These are phyloP conservation scores for Stipa capillata DNA, from an alignment of 176 grass and related monocot genomes.

Conservation along the genomic window DNA sequence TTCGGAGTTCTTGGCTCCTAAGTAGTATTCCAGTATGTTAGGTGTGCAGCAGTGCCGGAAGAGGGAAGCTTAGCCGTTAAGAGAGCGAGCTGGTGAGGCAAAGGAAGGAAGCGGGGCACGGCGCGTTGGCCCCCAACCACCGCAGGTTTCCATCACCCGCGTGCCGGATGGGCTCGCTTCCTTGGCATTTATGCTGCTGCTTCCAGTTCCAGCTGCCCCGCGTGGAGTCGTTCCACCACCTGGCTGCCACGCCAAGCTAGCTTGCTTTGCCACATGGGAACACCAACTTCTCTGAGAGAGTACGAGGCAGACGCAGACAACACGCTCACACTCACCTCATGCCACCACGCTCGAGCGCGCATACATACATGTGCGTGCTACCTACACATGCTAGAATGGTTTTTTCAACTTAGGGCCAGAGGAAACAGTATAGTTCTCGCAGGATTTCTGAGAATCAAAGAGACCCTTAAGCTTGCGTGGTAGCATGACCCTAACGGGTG, in stretches of 20 bases:
- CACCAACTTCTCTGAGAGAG: too few species aligned
- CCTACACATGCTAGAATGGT: too few species aligned
- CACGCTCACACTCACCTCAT: too few species aligned
- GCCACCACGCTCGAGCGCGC: too few species aligned
- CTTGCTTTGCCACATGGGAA: neutral
- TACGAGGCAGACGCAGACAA: too few species aligned
- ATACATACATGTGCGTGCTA: too few species aligned
- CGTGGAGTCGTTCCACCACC: neutral
- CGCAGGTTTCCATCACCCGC: conserved; percentile 3
- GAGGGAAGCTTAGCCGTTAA: conserved; percentile 42
- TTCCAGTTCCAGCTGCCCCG: neutral
- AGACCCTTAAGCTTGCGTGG: neutral
- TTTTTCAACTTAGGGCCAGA: too few species aligned
- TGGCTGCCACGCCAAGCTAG: neutral
- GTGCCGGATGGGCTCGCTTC: neutral
- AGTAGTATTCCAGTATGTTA: neutral
- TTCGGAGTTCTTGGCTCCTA: neutral
- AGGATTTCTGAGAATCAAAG: too few species aligned
- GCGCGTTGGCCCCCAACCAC: too few species aligned
- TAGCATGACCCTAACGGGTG: neutral
- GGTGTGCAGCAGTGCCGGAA: neutral
- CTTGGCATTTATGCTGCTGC: conserved; percentile 22
- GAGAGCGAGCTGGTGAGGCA: conserved; percentile 4
- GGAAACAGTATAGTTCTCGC: too few species aligned
- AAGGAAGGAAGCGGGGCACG: too few species aligned